phyloP scores from a whole-genome alignment of 345 rosid genomes.

The Lagerstroemia speciosa region DNA sequence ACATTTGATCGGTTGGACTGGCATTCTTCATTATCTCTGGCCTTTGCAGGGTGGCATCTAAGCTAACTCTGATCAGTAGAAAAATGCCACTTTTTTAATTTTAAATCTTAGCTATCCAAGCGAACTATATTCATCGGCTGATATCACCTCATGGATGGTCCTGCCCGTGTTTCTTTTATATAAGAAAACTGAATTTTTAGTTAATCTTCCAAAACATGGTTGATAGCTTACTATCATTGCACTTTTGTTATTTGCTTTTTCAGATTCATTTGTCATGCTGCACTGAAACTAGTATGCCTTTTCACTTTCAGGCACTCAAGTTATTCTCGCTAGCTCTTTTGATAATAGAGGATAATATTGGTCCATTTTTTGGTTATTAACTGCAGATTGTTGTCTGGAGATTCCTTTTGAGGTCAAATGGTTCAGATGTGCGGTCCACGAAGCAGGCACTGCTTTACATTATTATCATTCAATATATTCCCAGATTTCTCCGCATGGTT shows the following conservation, averaged over 20 bases:
- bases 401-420: slow-evolving; percentile 57
- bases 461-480: slow-evolving; percentile 63
- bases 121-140: background rate
- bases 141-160: too few species aligned
- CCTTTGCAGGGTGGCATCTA: background rate
- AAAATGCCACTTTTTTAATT: too few species aligned
- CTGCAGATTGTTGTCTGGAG: slow-evolving; percentile 84
- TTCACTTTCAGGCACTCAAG: background rate
- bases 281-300: background rate
- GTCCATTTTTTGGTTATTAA: background rate
- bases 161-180: background rate
- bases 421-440: slow-evolving; percentile 64
- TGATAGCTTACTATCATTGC: background rate
- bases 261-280: background rate
- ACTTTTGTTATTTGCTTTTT: background rate
- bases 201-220: background rate
- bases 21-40: background rate
- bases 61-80: too few species aligned
- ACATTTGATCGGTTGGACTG: background rate
- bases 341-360: too few species aligned
- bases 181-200: background rate
- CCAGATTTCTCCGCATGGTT: slow-evolving; percentile 55
- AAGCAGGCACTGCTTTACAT: slow-evolving; percentile 64
- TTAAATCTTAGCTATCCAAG: background rate
- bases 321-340: background rate